Base-by-base conservation (phyloP, 352 stramenopile species). In the Phytopythium montanum region DNA sequence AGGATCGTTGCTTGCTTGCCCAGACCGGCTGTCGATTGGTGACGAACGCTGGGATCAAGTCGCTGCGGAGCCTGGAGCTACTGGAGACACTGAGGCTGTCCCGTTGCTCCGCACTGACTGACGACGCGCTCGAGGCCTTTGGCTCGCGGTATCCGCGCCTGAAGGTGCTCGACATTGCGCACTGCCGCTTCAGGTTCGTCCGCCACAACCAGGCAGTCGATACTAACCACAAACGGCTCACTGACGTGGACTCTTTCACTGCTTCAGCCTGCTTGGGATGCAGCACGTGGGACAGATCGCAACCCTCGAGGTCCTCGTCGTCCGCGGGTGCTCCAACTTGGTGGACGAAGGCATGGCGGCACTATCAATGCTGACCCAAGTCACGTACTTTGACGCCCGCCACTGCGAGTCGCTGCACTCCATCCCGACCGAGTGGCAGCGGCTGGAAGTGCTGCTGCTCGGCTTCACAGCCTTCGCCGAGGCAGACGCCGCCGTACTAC, bases 301-400 rank as follows among this genome's bases (percentile, higher is more conserved):
- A 18, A 68, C 31, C 7, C 60, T 87, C 31, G 54, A 84, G 61
- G 64, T 66, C 21, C 56, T 87, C 23, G 62, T 85, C 14, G 63
- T 87, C 28, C 76, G 75, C 51, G 76, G 76, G 28, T 84, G 74
- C 56, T 69, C 61, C 9, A 54, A 71, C 14, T 66, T 80, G 59
- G 55, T 39, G 2, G 65, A 83, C 34, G 66, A 74, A 3, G 73
- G 68, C 3, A 69, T 87, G 64, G 16, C 16, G 8, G 39, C 54
- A 6, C 62, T 88, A 19, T 39, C 59, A 31, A n/a, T 18, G 3
- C 60, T 88, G 36, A 61, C 34, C 10, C 69, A 66, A 10, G 28
- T 88, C 26, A 73, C 72, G 39, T 80, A 88, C 55, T 90, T 94
- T 42, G 81, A 94, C 48, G 81, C 75, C 3, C 75, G 84, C 13